Conservation (phyloP, 495 filamentous ascomycete genomes). For the Aspergillus olivimuriae region DNA sequence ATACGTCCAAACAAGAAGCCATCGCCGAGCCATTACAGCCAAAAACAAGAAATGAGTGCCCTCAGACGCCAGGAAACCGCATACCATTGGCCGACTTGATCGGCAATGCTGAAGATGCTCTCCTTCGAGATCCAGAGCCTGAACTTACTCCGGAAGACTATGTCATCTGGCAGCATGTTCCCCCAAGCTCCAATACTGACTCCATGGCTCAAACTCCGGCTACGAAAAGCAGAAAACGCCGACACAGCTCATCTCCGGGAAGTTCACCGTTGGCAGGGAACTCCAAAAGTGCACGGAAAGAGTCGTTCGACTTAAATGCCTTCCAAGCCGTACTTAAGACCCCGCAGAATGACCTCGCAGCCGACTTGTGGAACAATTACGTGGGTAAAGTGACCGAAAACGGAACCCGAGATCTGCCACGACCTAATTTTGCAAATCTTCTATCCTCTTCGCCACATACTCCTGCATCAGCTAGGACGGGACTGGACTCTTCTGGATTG, state of each 20-base stretch:
- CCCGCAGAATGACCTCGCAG: conserved; percentile 73
- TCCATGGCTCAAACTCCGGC: conserved; percentile 40
- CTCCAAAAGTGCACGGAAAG: conserved; percentile 34
- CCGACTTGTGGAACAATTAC: conserved; percentile 84
- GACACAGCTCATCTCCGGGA: conserved; percentile 74
- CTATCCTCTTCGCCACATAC: conserved; percentile 69
- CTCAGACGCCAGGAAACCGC: conserved; percentile 68
- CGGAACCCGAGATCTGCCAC: conserved; percentile 28
- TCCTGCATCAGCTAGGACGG: conserved; percentile 34
- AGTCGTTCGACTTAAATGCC: conserved; percentile 43
- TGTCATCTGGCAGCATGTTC: conserved; percentile 62
- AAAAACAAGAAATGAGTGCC: conserved; percentile 42
- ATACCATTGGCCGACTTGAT: conserved; percentile 77
- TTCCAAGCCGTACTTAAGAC: conserved; percentile 58
- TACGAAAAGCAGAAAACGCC: conserved; percentile 58
- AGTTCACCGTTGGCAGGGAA: conserved; percentile 57
- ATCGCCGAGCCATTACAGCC: conserved; percentile 22
- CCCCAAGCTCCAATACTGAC: conserved; percentile 38
- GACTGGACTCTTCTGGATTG: conserved; percentile 46
- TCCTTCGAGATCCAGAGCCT: conserved; percentile 29
- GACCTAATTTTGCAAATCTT: conserved; percentile 54
- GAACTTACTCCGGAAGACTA: conserved; percentile 63
- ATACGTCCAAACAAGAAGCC: conserved; percentile 18
- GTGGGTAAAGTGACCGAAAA: conserved; percentile 42
- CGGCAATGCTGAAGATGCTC: conserved; percentile 57